Evolutionary conservation across 768 basidiomycete genomes (phyloP).

Genomic region (Suillus spraguei): DNA sequence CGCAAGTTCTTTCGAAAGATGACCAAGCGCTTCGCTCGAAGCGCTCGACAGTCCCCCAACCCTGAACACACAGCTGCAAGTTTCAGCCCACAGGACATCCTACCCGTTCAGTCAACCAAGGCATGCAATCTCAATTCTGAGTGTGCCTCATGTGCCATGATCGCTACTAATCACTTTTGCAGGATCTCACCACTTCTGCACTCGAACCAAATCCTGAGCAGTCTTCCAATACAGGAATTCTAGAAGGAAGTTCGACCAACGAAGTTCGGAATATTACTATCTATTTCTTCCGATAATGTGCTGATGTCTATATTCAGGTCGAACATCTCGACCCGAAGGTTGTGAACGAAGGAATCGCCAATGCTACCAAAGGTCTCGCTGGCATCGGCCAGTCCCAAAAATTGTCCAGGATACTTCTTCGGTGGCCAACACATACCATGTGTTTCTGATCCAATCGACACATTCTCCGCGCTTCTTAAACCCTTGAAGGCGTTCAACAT

Average conservation of each 20-base stretch:
- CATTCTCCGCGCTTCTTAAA: background rate
- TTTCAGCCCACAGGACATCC: no score
- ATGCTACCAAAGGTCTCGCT: background rate
- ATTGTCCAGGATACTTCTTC: background rate
- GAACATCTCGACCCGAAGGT: background rate
- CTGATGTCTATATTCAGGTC: background rate
- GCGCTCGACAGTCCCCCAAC: background rate
- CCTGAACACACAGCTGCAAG: background rate
- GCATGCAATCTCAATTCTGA: no score
- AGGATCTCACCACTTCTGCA: background rate
- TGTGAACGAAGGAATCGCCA: background rate
- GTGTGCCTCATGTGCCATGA: background rate
- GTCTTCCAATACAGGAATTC: no score
- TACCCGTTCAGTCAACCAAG: no score
- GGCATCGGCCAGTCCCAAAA: background rate
- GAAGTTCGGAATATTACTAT: background rate
- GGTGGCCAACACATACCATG: background rate
- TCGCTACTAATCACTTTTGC: background rate
- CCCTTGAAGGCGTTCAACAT: background rate
- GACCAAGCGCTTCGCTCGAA: background rate
- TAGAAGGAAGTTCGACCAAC: background rate
- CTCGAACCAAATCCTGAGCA: no score
- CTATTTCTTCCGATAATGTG: background rate
- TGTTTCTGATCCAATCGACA: background rate
- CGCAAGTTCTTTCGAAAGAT: background rate